These are phyloP conservation scores for Chalciporus piperatus DNA, from an alignment of 768 basidiomycete species.

Conservation along the genomic window DNA sequence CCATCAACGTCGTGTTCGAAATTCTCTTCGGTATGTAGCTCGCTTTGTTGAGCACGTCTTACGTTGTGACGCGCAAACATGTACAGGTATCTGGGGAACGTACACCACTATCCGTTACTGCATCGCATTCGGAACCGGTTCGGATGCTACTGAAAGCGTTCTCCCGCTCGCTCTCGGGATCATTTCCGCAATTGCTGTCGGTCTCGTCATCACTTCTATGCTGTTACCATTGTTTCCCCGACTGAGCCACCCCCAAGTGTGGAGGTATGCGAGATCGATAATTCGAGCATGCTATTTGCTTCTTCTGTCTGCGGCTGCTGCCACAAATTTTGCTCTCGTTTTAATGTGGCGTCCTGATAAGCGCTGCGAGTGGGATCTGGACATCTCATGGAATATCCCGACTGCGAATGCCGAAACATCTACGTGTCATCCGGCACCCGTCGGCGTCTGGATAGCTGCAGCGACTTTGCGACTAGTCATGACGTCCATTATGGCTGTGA, in stretches of 20 bases:
- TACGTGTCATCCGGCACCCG: conserved; percentile 24
- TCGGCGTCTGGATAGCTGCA: conserved; percentile 55
- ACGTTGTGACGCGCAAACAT: background rate
- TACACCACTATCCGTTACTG: conserved; percentile 68
- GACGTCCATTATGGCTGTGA: conserved; percentile 52
- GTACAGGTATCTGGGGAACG: conserved; percentile 52
- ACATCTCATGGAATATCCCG: conserved; percentile 59
- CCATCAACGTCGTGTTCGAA: conserved; percentile 28
- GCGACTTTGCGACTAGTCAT: conserved; percentile 51
- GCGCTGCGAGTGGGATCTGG: conserved; percentile 64
- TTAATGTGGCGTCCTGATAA: conserved; percentile 48
- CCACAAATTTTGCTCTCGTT: conserved; percentile 54
- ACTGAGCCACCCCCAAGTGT: conserved; percentile 8
- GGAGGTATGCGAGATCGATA: conserved; percentile 12
- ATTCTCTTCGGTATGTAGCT: conserved; percentile 36
- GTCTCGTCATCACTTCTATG: conserved; percentile 34
- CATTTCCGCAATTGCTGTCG: conserved; percentile 21
- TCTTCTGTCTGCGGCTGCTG: conserved; percentile 49
- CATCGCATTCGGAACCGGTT: conserved; percentile 49
- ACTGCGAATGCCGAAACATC: conserved; percentile 20
- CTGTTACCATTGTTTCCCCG: conserved; percentile 39
- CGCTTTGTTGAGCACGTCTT: background rate
- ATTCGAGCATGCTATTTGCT: conserved; percentile 45
- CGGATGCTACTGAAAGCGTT: conserved; percentile 41
- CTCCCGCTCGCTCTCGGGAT: conserved; percentile 27